A percentile compares a stretch with the other conserved stretches of the same genome.
Conservation (phyloP, 2,329 filamentous ascomycete species). For the Phialocephala subalpina region DNA sequence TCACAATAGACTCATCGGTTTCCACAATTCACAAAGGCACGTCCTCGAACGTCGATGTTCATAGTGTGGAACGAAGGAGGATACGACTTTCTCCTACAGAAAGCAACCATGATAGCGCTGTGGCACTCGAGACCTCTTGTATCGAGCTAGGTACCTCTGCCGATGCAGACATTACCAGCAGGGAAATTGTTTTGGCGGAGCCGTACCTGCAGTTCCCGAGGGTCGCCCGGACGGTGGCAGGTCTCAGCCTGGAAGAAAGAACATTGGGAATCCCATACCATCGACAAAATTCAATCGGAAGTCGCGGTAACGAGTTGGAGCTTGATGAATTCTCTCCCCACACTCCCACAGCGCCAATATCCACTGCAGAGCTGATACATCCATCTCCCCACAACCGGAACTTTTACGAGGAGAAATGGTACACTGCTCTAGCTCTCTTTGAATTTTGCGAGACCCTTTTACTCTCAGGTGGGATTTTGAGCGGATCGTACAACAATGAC, state of each 20-base stretch:
- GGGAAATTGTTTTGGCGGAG: background rate
- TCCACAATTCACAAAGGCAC: background rate
- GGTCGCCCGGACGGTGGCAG: background rate
- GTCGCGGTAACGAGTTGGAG: background rate
- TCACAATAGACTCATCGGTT: background rate
- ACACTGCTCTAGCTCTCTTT: background rate
- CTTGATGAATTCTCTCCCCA: background rate
- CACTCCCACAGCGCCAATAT: background rate
- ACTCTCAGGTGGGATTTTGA: background rate
- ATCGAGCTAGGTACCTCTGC: background rate
- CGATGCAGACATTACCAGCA: background rate
- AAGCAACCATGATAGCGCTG: background rate
- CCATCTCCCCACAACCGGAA: background rate
- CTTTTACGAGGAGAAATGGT: background rate
- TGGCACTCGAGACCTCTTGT: background rate
- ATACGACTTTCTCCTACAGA: background rate
- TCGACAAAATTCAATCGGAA: background rate
- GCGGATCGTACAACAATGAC: background rate
- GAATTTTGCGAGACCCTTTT: background rate
- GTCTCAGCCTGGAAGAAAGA: slow-evolving; percentile 2
- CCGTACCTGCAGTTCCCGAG: background rate
- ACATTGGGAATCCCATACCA: background rate
- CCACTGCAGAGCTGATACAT: background rate
- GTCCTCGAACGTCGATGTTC: background rate
- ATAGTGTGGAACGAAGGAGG: background rate